phyloP scores from a whole-genome alignment of 2,329 filamentous ascomycete genomes.

The Colletotrichum cordylinicola region DNA sequence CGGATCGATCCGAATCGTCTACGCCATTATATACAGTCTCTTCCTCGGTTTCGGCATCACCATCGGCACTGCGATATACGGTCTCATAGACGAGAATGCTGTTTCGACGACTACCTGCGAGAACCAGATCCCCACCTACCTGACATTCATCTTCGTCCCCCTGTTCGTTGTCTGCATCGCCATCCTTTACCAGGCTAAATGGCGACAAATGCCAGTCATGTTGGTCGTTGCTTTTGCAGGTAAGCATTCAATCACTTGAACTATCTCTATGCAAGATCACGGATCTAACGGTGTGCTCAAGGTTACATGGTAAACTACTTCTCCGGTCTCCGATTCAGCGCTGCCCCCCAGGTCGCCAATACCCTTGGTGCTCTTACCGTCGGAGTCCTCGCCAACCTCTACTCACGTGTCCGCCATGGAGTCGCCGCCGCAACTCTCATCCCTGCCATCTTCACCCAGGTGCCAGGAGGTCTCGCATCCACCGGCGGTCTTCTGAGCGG shows the following conservation, averaged over 20 bases:
- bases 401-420: conserved; percentile 66
- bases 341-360: conserved; percentile 77
- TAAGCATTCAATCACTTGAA: not conserved
- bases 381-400: conserved; percentile 78
- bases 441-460: conserved; percentile 54
- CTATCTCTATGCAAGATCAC: fast-evolving
- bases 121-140: conserved; percentile 46
- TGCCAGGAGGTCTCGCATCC: conserved; percentile 53
- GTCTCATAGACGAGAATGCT: conserved; percentile 61
- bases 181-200: conserved; percentile 82
- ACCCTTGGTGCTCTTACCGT: conserved; percentile 79
- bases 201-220: conserved; percentile 82
- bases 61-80: conserved; percentile 68
- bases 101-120: conserved; percentile 48
- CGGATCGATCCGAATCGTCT: conserved; percentile 76
- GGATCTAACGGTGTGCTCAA: not conserved
- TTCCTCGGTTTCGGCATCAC: conserved; percentile 78
- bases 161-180: conserved; percentile 76
- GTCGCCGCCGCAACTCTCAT: conserved; percentile 53
- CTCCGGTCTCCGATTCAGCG: conserved; percentile 67
- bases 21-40: conserved; percentile 76
- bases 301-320: conserved; percentile 80
- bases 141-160: conserved; percentile 75
- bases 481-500: conserved; percentile 53
- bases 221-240: conserved; percentile 71